Base-by-base conservation (phyloP, 768 basidiomycete species). In the Rhizopogon sp. region DNA sequence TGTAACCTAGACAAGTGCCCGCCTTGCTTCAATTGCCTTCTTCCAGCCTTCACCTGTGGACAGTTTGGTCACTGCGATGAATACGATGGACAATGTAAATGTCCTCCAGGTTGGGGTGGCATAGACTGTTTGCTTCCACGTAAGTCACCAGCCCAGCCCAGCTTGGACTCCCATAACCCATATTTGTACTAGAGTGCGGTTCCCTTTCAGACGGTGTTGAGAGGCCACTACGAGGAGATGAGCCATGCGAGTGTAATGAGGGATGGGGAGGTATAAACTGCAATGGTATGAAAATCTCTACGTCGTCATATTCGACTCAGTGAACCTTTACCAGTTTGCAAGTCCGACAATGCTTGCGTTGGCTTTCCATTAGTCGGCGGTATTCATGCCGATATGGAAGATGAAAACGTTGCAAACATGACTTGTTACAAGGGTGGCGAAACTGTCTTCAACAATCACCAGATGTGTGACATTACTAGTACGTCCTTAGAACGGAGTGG, bases 381-480 rank as follows among this genome's bases (percentile, higher is more conserved):
- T 13, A 65, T 77, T 6, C 70, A 64, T 22, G 66, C 65, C 13
- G 63, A 69, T n/a, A 75, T 73, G 17, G 72, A 72, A 35, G 77
- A 77, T 9, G 74, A 73, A 22, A 57, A 66, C 5, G 63, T 68
- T 1, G 70, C 70, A 31, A 87, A 89, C 60, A 95, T 98, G 88
- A 91, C 92, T 1, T 98, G 97, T 68, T 96, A 97, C 78, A 89
- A 79, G 53, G 91, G 90, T 41, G 97, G 97, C 22, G 81, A 89
- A 67, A 95, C 93, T 0, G 89, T 99, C n/a, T 89, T 91, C 69
- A 87, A 83, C 68, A 94, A 97, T 60, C 93, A 94, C 70, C 96
- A 99, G 69, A 93, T 97, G 85, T 99, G 97, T 72, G 84, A 98
- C 67, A 95, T 99, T 35, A 99, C 97, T 10, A 98, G 94, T 96